phyloP scores from a whole-genome alignment of 2,329 filamentous ascomycete genomes.

The Trichoderma harzianum region DNA sequence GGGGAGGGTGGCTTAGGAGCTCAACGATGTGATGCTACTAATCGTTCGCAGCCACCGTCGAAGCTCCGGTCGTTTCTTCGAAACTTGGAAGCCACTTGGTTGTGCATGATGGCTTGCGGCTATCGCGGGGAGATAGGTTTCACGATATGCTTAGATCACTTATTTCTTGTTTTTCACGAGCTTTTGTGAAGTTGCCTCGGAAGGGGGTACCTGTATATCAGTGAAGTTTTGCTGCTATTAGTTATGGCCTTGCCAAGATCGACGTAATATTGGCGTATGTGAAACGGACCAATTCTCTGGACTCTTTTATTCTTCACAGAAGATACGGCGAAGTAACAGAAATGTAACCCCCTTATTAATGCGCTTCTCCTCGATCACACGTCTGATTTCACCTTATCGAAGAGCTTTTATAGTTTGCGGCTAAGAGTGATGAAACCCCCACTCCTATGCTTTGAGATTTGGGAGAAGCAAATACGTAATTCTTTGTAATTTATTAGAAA shows the following conservation, averaged over 20 bases:
- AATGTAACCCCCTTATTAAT: neutral
- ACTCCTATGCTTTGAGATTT: rapidly evolving
- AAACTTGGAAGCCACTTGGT: neutral
- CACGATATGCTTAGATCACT: neutral
- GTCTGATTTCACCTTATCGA: neutral
- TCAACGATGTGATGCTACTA: neutral
- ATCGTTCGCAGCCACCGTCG: neutral
- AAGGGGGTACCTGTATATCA: neutral
- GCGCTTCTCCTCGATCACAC: neutral
- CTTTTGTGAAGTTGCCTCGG: neutral
- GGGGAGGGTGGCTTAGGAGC: neutral
- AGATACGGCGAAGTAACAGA: neutral
- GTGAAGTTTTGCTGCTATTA: neutral
- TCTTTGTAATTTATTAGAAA: neutral
- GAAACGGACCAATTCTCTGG: neutral
- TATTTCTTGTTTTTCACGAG: neutral
- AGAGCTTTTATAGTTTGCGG: neutral
- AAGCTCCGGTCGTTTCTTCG: neutral
- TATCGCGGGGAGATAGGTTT: neutral
- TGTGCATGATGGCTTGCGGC: neutral
- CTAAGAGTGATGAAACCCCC: neutral
- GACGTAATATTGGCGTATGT: neutral
- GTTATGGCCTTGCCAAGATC: neutral
- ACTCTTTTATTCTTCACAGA: neutral
- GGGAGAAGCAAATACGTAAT: neutral